Conservation (phyloP, 257 asterid species). For the Cynanchum wilfordii region DNA sequence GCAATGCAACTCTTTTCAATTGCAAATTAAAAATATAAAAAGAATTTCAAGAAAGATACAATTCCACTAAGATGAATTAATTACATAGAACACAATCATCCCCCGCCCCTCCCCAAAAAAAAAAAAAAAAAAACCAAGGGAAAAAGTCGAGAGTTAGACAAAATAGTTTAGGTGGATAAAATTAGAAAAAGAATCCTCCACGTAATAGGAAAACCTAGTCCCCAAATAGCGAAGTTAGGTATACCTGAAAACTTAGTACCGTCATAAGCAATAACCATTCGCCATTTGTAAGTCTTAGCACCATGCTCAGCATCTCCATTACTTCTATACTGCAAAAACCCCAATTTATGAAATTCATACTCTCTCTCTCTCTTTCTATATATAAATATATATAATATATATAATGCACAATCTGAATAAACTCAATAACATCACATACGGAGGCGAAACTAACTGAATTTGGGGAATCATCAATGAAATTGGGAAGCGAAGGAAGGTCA, state of each 20-base stretch:
- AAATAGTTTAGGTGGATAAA: not conserved
- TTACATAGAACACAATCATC: not conserved
- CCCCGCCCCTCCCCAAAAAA: too few species aligned
- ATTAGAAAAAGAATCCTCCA: not conserved
- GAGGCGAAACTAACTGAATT: not conserved
- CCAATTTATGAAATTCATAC: not conserved
- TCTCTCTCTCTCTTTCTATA: not conserved
- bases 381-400: too few species aligned
- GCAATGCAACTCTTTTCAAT: not conserved
- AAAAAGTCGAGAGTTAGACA: not conserved
- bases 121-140: not conserved
- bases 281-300: conserved; percentile 51
- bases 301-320: conserved; percentile 5
- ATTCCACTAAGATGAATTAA: not conserved
- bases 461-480: not conserved
- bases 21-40: not conserved
- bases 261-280: conserved; percentile 75
- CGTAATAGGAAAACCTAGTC: not conserved
- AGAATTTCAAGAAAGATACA: conserved; percentile 3
- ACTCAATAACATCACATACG: not conserved
- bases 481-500: not conserved
- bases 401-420: not conserved
- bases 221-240: not conserved
- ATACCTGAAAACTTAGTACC: conserved; percentile 87
- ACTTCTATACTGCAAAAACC: conserved; percentile 6